These are phyloP conservation scores for Plicaturopsis crispa DNA, from an alignment of 768 basidiomycete genomes.

Conservation along the genomic window DNA sequence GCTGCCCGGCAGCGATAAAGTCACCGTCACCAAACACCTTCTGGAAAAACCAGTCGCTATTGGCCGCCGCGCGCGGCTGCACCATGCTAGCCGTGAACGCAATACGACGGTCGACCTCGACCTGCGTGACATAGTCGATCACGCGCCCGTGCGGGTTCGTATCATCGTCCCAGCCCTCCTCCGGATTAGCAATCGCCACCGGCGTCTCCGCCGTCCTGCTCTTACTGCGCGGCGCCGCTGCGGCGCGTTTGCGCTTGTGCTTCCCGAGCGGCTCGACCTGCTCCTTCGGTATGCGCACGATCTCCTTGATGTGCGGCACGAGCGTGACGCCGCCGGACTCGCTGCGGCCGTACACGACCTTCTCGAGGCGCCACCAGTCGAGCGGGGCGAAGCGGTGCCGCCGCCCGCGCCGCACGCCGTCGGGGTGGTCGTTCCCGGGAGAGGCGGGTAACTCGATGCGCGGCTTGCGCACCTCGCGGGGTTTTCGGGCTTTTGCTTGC, in stretches of 20 bases:
- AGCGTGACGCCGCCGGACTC: conserved; percentile 44
- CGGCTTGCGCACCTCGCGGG: conserved; percentile 16
- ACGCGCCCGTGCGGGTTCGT: conserved; percentile 65
- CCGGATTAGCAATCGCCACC: conserved; percentile 33
- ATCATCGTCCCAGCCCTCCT: conserved; percentile 82
- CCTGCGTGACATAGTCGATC: conserved; percentile 51
- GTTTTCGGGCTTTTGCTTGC: conserved; percentile 12
- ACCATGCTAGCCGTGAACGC: conserved; percentile 72
- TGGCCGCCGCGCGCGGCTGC: conserved; percentile 47
- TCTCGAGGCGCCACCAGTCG: conserved; percentile 92
- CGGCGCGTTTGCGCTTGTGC: conserved; percentile 26
- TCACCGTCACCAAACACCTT: conserved; percentile 89
- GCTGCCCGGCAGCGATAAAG: conserved; percentile 86
- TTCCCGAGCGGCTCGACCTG: conserved; percentile 39
- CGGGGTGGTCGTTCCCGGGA: conserved; percentile 1
- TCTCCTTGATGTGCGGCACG: conserved; percentile 50
- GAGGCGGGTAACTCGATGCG: background rate
- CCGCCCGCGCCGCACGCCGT: conserved; percentile 61
- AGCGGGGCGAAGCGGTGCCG: conserved; percentile 69
- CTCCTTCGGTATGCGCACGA: conserved; percentile 48
- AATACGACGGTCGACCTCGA: conserved; percentile 72
- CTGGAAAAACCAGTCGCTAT: conserved; percentile 76
- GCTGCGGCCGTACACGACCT: conserved; percentile 71
- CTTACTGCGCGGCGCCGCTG: too few species aligned
- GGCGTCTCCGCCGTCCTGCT: conserved; percentile 33